Percentiles rank a stretch among this genome's conserved stretches.
Conservation (phyloP, 2,329 filamentous ascomycete genomes). For the Apiospora aurea region DNA sequence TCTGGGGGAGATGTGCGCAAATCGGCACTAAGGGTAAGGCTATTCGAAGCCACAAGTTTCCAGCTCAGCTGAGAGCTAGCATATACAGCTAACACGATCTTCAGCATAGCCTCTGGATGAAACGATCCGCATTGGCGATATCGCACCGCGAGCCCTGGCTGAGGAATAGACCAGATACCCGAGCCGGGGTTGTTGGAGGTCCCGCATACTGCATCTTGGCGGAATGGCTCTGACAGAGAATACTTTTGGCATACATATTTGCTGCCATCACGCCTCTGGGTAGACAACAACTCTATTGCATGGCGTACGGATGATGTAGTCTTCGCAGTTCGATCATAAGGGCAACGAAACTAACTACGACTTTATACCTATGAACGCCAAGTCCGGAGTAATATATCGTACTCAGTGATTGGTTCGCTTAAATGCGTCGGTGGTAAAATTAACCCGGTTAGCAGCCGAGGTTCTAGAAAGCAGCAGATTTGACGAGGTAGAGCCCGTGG, state of each 20-base stretch:
- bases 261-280: no score
- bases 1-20: neutral
- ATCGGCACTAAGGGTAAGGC: neutral
- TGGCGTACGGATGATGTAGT: no score
- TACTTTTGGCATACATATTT: no score
- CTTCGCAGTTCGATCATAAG: no score
- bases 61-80: neutral
- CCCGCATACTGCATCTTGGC: neutral
- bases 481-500: no score
- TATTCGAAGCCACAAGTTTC: neutral
- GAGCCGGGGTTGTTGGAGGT: neutral
- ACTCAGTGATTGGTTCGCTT: neutral
- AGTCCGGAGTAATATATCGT: neutral
- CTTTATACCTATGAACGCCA: neutral
- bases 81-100: no score
- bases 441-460: neutral
- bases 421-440: neutral
- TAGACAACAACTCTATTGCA: no score
- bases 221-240: no score
- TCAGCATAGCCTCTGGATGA: neutral
- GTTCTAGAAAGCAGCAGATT: no score
- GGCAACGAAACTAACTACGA: no score
- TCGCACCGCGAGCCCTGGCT: neutral
- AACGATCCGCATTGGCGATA: neutral
- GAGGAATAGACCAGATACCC: neutral